These are phyloP conservation scores for Tetrahymena elliotti DNA, from an alignment of 73 alveolate genomes.

Conservation along the genomic window DNA sequence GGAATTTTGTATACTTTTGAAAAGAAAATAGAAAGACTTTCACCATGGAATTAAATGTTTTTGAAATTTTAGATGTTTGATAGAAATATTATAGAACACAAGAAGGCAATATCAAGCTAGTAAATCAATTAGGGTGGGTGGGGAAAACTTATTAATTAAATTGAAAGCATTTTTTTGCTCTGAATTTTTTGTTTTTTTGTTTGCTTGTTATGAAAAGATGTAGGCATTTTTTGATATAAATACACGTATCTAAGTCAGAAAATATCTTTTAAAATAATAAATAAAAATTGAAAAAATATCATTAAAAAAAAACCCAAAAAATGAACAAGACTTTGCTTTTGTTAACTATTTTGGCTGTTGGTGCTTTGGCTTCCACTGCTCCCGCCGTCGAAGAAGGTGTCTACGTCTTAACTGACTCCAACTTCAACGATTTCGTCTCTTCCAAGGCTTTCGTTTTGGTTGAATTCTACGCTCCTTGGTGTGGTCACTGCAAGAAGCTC, in stretches of 20 bases:
- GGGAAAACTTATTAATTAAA: not conserved
- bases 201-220: not conserved
- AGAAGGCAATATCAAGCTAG: not conserved
- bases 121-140: not conserved
- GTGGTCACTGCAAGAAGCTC: slow-evolving; percentile 89
- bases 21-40: not conserved
- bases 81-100: not conserved
- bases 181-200: too few relatives aligned
- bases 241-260: not conserved
- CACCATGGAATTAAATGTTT: not conserved
- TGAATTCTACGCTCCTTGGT: slow-evolving; percentile 88
- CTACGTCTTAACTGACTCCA: not conserved
- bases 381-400: not conserved
- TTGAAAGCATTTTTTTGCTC: not conserved
- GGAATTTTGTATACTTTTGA: not conserved
- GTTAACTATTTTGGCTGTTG: not conserved
- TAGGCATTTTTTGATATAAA: not conserved
- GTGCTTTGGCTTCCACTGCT: slow-evolving; percentile 1
- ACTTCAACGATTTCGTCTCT: not conserved
- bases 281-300: not conserved
- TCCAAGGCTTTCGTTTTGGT: slow-evolving; percentile 41
- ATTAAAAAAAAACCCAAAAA: not conserved
- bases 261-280: not conserved
- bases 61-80: not conserved
- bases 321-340: not conserved